Conservation (phyloP, 192 early-diverging fungal genomes). For the Mortierella claussenii region DNA sequence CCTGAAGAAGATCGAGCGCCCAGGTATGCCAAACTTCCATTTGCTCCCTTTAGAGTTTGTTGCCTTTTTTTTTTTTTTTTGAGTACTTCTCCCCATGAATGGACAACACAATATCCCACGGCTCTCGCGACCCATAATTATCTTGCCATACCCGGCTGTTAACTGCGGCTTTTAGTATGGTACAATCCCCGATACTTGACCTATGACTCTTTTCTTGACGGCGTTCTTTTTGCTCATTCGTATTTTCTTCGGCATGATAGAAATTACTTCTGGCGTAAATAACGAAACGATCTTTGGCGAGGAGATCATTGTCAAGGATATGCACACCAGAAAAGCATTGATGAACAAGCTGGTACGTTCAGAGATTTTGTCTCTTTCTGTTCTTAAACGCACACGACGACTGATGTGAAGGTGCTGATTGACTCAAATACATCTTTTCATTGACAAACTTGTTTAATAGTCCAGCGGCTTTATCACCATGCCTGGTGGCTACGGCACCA, state of each 20-base stretch:
- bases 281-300: constrained; percentile 57
- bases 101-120: too few species aligned
- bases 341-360: constrained; percentile 72
- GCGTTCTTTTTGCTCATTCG: neutral
- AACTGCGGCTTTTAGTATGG: too few species aligned
- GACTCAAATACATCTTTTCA: neutral
- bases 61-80: neutral
- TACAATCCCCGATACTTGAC: too few species aligned
- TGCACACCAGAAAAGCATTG: constrained; percentile 84
- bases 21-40: constrained; percentile 24
- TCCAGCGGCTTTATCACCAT: constrained; percentile 81
- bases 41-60: neutral
- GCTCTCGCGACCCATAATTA: too few species aligned
- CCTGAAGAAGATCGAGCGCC: constrained; percentile 56
- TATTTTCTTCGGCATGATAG: constrained; percentile 3
- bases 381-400: neutral
- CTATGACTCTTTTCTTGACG: too few species aligned
- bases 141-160: too few species aligned
- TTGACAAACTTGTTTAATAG: constrained; percentile 17
- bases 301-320: constrained; percentile 75
- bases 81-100: too few species aligned
- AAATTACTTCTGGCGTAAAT: constrained; percentile 13
- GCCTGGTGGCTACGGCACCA: constrained; percentile 89
- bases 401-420: neutral
- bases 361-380: neutral